Conservation (phyloP, 2,329 filamentous ascomycete species). For the Neodidymelliopsis sp. region DNA sequence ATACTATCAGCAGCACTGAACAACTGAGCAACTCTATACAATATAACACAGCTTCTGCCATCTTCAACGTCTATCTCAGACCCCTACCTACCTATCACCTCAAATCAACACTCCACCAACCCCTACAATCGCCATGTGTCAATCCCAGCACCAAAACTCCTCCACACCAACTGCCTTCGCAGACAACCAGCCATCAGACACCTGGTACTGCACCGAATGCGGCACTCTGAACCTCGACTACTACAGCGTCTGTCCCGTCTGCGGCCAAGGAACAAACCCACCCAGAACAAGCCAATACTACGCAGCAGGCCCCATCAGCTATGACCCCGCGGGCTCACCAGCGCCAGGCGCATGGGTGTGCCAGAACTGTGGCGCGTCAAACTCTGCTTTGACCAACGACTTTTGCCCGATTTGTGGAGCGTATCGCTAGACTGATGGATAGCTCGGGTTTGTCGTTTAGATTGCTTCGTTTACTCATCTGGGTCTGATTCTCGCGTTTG, state of each 20-base stretch:
- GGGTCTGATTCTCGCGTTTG: too few species aligned
- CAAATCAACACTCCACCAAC: neutral
- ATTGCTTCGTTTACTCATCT: too few species aligned
- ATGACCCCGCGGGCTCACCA: neutral
- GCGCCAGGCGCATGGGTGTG: neutral
- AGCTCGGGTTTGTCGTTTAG: too few species aligned
- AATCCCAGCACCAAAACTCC: neutral
- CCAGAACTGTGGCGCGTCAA: neutral
- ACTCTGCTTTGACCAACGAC: neutral
- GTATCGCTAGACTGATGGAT: neutral
- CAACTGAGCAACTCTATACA: too few species aligned
- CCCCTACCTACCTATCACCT: neutral
- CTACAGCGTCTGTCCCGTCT: slow-evolving; percentile 1
- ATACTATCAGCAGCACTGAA: too few species aligned
- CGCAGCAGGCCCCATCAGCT: neutral
- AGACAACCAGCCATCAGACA: slow-evolving; percentile 3
- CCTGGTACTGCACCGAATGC: slow-evolving; percentile 14
- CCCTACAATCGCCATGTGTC: neutral
- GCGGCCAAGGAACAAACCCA: neutral
- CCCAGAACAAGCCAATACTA: neutral
- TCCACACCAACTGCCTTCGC: neutral
- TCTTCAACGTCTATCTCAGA: neutral
- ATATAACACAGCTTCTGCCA: neutral
- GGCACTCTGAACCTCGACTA: neutral
- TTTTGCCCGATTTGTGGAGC: neutral